These are phyloP conservation scores for Arthrobotrys pseudoclavata DNA, from an alignment of 2,329 filamentous ascomycete genomes.

Conservation along the genomic window DNA sequence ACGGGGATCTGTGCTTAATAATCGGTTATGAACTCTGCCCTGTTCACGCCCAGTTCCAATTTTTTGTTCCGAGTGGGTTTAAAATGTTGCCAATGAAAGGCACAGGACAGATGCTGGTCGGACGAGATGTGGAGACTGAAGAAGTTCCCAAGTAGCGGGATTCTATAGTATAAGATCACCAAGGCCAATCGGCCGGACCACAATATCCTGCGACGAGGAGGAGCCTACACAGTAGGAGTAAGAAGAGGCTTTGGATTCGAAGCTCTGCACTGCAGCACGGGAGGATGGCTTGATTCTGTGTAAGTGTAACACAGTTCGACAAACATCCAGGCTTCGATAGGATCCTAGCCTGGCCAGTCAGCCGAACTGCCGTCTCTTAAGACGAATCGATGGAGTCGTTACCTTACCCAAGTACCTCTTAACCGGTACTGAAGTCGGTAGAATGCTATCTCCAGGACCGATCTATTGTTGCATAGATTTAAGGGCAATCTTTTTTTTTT, in stretches of 20 bases:
- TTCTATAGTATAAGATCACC: slow-evolving; percentile 17
- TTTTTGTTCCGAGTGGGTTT: slow-evolving; percentile 6
- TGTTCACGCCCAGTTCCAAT: slow-evolving; percentile 14
- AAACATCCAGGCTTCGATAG: slow-evolving; percentile 28
- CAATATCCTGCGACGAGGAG: slow-evolving; percentile 8
- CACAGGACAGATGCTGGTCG: slow-evolving; percentile 11
- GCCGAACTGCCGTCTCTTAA: slow-evolving; percentile 14
- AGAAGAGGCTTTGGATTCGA: slow-evolving; percentile 14
- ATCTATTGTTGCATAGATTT: neutral
- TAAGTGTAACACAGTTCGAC: slow-evolving; percentile 15
- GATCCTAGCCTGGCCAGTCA: slow-evolving; percentile 17
- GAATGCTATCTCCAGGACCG: too few species aligned
- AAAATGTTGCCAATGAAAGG: slow-evolving; percentile 31
- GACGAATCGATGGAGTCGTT: neutral
- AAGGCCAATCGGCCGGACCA: slow-evolving; percentile 4
- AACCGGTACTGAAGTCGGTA: too few species aligned
- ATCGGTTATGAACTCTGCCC: slow-evolving; percentile 31
- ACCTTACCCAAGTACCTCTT: neutral
- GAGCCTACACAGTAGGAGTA: neutral
- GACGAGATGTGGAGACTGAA: slow-evolving; percentile 16
- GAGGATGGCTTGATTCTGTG: slow-evolving; percentile 15
- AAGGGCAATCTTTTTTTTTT: too few species aligned
- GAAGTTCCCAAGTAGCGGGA: slow-evolving; percentile 42
- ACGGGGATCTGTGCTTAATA: slow-evolving; percentile 47
- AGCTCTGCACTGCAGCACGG: slow-evolving; percentile 9